These are phyloP conservation scores for Trametes versicolor DNA, from an alignment of 1,284 basidiomycete species.

Conservation along the genomic window DNA sequence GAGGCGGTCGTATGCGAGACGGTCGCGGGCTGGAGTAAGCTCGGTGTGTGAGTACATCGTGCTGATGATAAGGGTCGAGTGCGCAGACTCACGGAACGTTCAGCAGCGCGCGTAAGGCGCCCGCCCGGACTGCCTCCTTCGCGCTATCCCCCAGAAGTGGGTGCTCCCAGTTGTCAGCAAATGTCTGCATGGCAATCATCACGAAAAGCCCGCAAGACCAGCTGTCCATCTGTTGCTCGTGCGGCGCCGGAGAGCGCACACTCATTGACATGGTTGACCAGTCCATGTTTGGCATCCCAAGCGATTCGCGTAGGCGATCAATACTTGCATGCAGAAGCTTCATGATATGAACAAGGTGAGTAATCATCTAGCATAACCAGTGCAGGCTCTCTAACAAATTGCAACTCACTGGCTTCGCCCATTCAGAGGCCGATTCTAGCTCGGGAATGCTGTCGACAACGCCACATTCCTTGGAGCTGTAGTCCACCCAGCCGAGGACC, in stretches of 20 bases:
- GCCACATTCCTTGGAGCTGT: neutral
- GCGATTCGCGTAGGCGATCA: no score
- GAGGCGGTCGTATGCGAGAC: no score
- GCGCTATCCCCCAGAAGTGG: conserved; percentile 1
- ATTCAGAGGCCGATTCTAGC: neutral
- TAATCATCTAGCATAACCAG: neutral
- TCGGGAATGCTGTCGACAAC: neutral
- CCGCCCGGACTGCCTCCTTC: neutral
- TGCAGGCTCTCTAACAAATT: no score
- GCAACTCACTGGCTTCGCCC: no score
- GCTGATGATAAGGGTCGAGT: no score
- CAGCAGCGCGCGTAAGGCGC: neutral
- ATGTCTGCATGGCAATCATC: neutral
- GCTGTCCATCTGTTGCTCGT: neutral
- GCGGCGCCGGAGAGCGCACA: no score
- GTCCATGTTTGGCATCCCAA: no score
- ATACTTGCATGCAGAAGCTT: no score
- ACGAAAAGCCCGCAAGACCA: conserved; percentile 4
- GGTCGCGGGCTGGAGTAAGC: no score
- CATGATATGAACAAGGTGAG: no score
- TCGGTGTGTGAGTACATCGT: no score
- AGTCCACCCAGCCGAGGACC: neutral
- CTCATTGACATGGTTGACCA: no score
- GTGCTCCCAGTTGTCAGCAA: neutral
- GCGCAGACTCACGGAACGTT: neutral